Conservation (phyloP, 441 rosid species). For the Syzygium syzygioides region DNA sequence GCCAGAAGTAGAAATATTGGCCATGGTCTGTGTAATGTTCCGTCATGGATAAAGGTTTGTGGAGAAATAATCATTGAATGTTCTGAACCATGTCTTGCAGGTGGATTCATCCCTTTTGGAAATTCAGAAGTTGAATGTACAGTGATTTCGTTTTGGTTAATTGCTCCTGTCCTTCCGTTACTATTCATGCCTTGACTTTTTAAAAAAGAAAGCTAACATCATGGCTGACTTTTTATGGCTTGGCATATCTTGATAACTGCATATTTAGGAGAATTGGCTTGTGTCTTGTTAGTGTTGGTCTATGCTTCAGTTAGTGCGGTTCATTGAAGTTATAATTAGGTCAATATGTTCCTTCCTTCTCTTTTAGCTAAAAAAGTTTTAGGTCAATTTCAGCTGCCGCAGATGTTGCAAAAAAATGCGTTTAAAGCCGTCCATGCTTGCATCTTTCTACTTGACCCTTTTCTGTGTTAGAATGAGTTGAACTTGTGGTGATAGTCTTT, state of each 20-base stretch:
- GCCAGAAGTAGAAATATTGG: not conserved
- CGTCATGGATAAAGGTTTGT: not conserved
- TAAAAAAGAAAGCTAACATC: not conserved
- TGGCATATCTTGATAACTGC: not conserved
- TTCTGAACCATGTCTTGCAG: not conserved
- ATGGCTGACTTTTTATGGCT: not conserved
- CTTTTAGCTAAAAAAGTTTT: not conserved
- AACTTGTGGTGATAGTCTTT: not conserved
- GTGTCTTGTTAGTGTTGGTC: not conserved
- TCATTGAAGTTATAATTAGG: not conserved
- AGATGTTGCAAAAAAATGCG: not conserved
- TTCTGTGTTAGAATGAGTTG: not conserved
- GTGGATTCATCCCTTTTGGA: not conserved
- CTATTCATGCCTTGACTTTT: not conserved
- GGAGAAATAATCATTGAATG: not conserved
- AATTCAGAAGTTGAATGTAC: not conserved
- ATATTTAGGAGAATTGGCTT: not conserved
- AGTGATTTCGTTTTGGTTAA: not conserved
- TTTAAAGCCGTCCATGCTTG: not conserved
- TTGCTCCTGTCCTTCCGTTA: not conserved
- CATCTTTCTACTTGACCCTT: not conserved
- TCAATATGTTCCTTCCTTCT: not conserved
- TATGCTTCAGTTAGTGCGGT: not conserved
- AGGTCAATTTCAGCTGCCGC: not conserved
- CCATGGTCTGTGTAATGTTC: not conserved